Conservation (phyloP, 768 basidiomycete species). For the Psilocybe cyanescens region DNA sequence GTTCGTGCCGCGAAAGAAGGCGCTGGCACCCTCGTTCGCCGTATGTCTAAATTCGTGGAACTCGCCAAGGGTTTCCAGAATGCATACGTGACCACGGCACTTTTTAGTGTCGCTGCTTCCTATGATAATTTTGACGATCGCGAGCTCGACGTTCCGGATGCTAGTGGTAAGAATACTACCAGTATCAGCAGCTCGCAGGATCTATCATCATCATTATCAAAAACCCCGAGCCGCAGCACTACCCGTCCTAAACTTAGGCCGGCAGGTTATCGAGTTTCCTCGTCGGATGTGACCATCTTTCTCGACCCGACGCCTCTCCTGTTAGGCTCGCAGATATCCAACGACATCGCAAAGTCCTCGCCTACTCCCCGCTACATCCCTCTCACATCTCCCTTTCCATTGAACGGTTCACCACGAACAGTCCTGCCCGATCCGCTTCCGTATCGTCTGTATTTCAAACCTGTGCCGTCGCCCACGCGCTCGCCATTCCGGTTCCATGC, state of each 20-base stretch:
- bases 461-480: slow-evolving; percentile 44
- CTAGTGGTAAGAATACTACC: background rate
- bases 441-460: slow-evolving; percentile 37
- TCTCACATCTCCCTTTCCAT: slow-evolving; percentile 37
- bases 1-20: slow-evolving; percentile 23
- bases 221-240: slow-evolving; percentile 10
- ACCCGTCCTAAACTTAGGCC: slow-evolving; percentile 29
- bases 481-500: slow-evolving; percentile 43
- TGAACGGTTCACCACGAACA: slow-evolving; percentile 27
- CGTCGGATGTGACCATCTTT: slow-evolving; percentile 47
- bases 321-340: slow-evolving; percentile 4
- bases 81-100: slow-evolving; percentile 58
- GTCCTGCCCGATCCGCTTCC: slow-evolving; percentile 36
- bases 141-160: slow-evolving; percentile 4
- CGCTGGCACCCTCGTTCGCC: slow-evolving; percentile 26
- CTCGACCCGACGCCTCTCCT: slow-evolving; percentile 24
- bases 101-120: slow-evolving; percentile 43
- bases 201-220: background rate
- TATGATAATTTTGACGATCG: slow-evolving; percentile 30
- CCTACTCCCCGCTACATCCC: slow-evolving; percentile 42
- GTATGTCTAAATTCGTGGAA: slow-evolving; percentile 45
- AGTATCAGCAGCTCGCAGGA: background rate
- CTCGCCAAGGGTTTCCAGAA: slow-evolving; percentile 60
- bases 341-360: slow-evolving; percentile 19
- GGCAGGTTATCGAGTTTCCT: slow-evolving; percentile 46